A percentile compares a stretch with the other conserved stretches of the same genome.
Conservation (phyloP, 2,329 filamentous ascomycete species). For the Shiraia bambusicola region DNA sequence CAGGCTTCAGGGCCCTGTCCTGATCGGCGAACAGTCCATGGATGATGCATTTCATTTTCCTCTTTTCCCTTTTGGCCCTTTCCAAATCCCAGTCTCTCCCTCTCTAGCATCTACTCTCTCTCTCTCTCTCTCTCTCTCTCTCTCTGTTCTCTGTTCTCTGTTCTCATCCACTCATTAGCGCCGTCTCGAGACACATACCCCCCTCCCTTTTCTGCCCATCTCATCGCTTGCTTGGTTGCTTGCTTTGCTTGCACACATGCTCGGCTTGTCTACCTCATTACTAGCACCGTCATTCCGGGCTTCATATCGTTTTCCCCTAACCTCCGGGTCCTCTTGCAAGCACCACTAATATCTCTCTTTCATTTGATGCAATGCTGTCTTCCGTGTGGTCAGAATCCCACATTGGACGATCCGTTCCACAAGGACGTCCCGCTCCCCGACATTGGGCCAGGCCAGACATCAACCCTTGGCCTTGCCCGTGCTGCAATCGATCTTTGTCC, state of each 20-base stretch:
- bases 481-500: slow-evolving; percentile 38
- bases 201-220: too few species aligned
- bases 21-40: slow-evolving; percentile 28
- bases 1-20: slow-evolving; percentile 13
- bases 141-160: too few species aligned
- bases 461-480: slow-evolving; percentile 29
- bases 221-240: too few species aligned
- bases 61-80: slow-evolving; percentile 6
- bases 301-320: too few species aligned
- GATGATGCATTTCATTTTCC: slow-evolving; percentile 21
- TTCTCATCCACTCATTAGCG: slow-evolving; percentile 13
- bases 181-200: slow-evolving; percentile 4
- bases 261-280: too few species aligned
- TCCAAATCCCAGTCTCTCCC: too few species aligned
- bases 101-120: too few species aligned
- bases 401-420: slow-evolving; percentile 38
- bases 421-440: slow-evolving; percentile 37
- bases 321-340: too few species aligned
- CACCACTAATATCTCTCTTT: not conserved
- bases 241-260: too few species aligned
- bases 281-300: too few species aligned
- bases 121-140: too few species aligned
- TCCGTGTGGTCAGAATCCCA: slow-evolving; percentile 20
- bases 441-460: slow-evolving; percentile 22
- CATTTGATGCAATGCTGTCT: slow-evolving; percentile 9